Conservation (phyloP, 768 basidiomycete genomes). For the Lactifluus volemus region DNA sequence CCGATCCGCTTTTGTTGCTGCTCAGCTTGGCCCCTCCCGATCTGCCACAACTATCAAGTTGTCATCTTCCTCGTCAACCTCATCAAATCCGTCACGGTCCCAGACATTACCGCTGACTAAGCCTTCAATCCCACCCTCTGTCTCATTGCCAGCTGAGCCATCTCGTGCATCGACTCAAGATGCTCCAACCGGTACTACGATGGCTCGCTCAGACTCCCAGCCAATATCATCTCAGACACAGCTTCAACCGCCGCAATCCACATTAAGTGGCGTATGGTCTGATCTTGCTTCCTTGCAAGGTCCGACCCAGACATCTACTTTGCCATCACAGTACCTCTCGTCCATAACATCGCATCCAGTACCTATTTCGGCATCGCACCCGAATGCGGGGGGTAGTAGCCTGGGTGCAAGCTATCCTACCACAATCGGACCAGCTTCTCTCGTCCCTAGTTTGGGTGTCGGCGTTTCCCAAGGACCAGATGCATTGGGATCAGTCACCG, state of each 20-base stretch:
- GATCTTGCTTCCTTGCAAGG: slow-evolving; percentile 23
- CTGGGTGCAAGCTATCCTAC: slow-evolving; percentile 9
- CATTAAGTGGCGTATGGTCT: slow-evolving; percentile 19
- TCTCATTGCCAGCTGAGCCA: slow-evolving; percentile 1
- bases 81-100: slow-evolving; percentile 11
- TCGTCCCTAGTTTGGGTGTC: slow-evolving; percentile 3
- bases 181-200: slow-evolving; percentile 4
- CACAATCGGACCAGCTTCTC: slow-evolving; percentile 19
- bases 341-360: slow-evolving; percentile 16
- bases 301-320: slow-evolving; percentile 19
- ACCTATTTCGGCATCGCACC: slow-evolving; percentile 5
- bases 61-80: background rate
- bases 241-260: slow-evolving; percentile 2
- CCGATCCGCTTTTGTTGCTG: slow-evolving; percentile 23
- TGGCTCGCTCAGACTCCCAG: slow-evolving; percentile 30
- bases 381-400: slow-evolving; percentile 19
- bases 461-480: slow-evolving; percentile 12
- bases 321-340: slow-evolving; percentile 22
- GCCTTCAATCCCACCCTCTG: slow-evolving; percentile 9
- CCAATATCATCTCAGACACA: slow-evolving; percentile 22
- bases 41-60: slow-evolving; percentile 21
- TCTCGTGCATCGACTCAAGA: background rate
- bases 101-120: slow-evolving; percentile 20
- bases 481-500: slow-evolving; percentile 16
- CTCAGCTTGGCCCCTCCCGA: slow-evolving; percentile 26